Base-by-base conservation (phyloP, 1,284 basidiomycete species). In the Porphyrellus sp. region DNA sequence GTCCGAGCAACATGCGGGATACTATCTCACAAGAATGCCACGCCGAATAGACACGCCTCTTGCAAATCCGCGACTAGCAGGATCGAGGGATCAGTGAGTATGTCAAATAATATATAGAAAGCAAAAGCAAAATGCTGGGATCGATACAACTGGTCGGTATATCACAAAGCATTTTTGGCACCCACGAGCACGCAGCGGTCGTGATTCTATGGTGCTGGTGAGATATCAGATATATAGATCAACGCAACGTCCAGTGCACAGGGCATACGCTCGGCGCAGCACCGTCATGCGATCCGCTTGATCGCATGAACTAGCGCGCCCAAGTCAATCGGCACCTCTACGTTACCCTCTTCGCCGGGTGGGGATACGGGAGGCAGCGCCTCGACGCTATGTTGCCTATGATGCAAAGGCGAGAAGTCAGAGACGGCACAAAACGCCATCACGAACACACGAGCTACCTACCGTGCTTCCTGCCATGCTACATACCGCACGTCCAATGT, bases 401-500 rank as follows among this genome's bases (percentile, higher is more conserved):
- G 18, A 23, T 12, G 38, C 12, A 8, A 8, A 15, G 4, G 21
- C 27, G n/a, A 31, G 42, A 18, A 9, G n/a, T 23, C 28, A 16
- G 16, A 9, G 25, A 23, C 39, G n/a, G n/a, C n/a, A n/a, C n/a
- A n/a, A n/a, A n/a, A 39, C 15, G 21, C 4, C 28, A 25, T 31
- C 8, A n/a, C 5, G 23, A 30, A 8, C 11, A 21, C 24, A 20
- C 9, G 23, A 27, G 6, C 5, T 8, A 44, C 51, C 28, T 18
- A 89, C 80, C 71, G 75, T 51, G 78, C 74, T 45, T 80, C 76
- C 68, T 80, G 80, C 89, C 88, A 92, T 23, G 88, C 87, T 35
- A 87, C 73, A 63, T 91, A 93, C 40, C 79, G 76, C 55, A 91
- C 79, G 3, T 83, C 83, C 33, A 92, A 70, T 0, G 85, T 81